phyloP scores from a whole-genome alignment of 1,284 basidiomycete species.

The Heterobasidion annosum region DNA sequence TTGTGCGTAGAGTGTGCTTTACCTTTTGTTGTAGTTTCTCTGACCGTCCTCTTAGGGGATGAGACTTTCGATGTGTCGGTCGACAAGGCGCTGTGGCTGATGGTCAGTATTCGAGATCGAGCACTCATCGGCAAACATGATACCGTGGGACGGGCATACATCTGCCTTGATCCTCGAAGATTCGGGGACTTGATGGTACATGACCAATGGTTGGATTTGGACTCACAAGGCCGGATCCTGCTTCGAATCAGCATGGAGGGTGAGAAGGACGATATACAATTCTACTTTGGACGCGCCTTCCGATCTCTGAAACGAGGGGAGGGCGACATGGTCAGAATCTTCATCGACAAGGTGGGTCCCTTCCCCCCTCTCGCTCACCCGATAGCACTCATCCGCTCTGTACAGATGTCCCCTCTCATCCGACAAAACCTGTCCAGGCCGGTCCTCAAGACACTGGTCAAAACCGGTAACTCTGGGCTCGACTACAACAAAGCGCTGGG shows the following conservation, averaged over 20 bases:
- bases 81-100: constrained; percentile 86
- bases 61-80: constrained; percentile 95
- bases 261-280: constrained; percentile 96
- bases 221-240: constrained; percentile 79
- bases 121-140: constrained; percentile 87
- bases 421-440: constrained; percentile 80
- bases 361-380: background rate
- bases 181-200: constrained; percentile 88
- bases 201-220: constrained; percentile 91
- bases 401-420: constrained; percentile 90
- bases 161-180: constrained; percentile 85
- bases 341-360: constrained; percentile 84
- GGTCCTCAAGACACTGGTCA: constrained; percentile 72
- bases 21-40: background rate
- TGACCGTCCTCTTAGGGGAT: constrained; percentile 55
- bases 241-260: constrained; percentile 96
- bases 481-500: constrained; percentile 83
- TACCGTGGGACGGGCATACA: constrained; percentile 84
- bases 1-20: constrained; percentile 44
- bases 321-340: constrained; percentile 92
- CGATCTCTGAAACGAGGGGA: constrained; percentile 91
- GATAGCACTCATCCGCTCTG: background rate
- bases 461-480: constrained; percentile 48
- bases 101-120: constrained; percentile 90
- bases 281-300: constrained; percentile 96